Evolutionary conservation across 2,329 filamentous ascomycete genomes (phyloP).

Genomic region (Verticillium alfalfae): DNA sequence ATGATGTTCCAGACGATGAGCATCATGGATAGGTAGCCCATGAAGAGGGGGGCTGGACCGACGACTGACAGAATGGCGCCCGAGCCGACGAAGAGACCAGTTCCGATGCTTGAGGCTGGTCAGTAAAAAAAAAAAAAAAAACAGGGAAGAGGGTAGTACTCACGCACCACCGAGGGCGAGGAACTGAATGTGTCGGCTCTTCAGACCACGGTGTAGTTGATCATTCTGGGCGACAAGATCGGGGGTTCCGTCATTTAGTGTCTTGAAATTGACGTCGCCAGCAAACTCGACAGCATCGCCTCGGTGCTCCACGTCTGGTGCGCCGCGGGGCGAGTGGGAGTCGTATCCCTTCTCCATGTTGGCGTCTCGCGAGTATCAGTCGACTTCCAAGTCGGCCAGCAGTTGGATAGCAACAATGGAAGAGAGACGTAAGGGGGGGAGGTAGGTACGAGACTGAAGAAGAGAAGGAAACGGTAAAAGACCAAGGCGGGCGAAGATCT

Average conservation of each 20-base stretch:
- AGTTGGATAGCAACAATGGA: background rate
- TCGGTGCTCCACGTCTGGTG: constrained; percentile 14
- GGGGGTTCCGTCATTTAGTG: constrained; percentile 17
- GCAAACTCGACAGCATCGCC: constrained; percentile 6
- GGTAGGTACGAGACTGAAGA: background rate
- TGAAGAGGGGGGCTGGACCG: constrained; percentile 63
- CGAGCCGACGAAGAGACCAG: constrained; percentile 59
- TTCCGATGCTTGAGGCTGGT: constrained; percentile 42
- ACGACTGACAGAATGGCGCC: constrained; percentile 49
- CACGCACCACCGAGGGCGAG: constrained; percentile 46
- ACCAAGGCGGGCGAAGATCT: background rate
- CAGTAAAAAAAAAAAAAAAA: background rate
- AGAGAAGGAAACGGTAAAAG: background rate
- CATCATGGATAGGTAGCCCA: constrained; percentile 60
- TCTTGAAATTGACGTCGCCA: constrained; percentile 14
- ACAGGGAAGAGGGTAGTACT: constrained; percentile 10
- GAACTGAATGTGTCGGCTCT: constrained; percentile 57
- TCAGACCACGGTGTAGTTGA: constrained; percentile 50
- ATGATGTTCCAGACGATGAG: constrained; percentile 47
- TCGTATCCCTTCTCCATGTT: constrained; percentile 1
- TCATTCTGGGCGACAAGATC: constrained; percentile 29
- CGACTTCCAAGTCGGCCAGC: background rate
- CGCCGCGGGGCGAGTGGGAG: background rate
- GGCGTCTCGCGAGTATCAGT: background rate
- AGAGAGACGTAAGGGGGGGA: background rate